Conservation (phyloP, 2,329 filamentous ascomycete genomes). For the Colletotrichum orchidophilum region DNA sequence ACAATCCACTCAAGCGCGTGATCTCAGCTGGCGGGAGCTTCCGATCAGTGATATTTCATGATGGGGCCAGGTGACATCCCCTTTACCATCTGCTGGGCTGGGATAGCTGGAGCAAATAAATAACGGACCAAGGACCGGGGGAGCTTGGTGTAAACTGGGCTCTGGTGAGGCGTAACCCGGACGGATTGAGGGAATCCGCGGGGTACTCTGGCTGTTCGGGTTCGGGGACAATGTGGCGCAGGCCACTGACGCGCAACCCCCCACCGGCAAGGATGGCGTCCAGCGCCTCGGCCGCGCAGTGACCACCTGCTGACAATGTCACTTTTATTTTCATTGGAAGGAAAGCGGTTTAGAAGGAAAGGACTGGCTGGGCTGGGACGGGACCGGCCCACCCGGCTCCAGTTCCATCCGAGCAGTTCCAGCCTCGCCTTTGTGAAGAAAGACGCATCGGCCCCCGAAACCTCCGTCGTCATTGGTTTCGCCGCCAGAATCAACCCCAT, state of each 20-base stretch:
- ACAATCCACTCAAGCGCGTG: not conserved
- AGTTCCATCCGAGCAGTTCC: not conserved
- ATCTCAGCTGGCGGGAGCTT: not conserved
- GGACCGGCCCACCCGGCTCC: not conserved
- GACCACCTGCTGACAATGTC: constrained; percentile 5
- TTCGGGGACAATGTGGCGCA: constrained; percentile 25
- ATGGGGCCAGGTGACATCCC: not conserved
- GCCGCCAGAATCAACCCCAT: constrained; percentile 6
- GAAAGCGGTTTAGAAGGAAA: too few species aligned
- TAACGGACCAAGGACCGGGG: not conserved
- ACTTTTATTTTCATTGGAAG: not conserved
- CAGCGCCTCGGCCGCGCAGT: constrained; percentile 4
- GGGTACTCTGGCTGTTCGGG: constrained; percentile 6
- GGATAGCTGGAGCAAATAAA: not conserved
- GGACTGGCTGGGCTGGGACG: not conserved
- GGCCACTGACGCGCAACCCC: constrained; percentile 26
- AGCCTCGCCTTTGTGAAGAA: constrained; percentile 6
- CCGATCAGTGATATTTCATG: not conserved
- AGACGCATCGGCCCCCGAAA: not conserved
- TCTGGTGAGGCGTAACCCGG: constrained; percentile 2
- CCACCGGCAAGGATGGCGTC: constrained; percentile 13
- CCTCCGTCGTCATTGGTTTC: constrained; percentile 32
- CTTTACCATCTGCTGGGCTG: constrained; percentile 1
- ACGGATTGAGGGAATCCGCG: constrained; percentile 19
- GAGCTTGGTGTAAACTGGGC: not conserved